Conservation (phyloP, 352 stramenopile genomes). For the Phytophthora podocarpi region DNA sequence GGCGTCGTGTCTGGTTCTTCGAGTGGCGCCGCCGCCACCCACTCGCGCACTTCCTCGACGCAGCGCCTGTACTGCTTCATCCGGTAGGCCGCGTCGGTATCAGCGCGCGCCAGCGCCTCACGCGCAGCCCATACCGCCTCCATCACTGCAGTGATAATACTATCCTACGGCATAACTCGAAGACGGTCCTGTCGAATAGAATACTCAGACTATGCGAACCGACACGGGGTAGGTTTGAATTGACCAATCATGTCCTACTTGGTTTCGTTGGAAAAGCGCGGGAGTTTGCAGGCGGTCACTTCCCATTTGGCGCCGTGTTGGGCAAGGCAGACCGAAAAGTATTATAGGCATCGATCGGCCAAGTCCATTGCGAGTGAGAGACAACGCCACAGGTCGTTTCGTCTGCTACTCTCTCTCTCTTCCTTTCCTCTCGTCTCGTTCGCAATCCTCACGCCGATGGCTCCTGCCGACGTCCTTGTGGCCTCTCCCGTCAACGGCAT, state of each 20-base stretch:
- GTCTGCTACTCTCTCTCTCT: not conserved
- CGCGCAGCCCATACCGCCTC: not conserved
- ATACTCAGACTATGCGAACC: not conserved
- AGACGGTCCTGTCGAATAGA: too few species aligned
- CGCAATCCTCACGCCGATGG: slow-evolving; percentile 18
- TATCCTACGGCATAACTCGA: too few species aligned
- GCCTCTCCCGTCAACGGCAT: slow-evolving; percentile 38
- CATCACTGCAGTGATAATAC: too few species aligned
- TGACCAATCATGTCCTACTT: slow-evolving; percentile 2
- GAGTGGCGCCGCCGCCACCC: not conserved
- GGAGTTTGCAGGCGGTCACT: slow-evolving; percentile 21
- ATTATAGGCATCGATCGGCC: too few species aligned
- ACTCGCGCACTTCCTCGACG: slow-evolving; percentile 2
- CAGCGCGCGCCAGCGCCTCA: slow-evolving; percentile 3
- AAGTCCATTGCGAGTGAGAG: not conserved
- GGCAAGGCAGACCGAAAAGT: too few species aligned
- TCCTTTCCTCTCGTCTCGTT: not conserved
- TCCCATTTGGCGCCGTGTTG: slow-evolving; percentile 27
- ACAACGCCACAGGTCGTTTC: slow-evolving; percentile 19
- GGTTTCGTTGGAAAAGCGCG: slow-evolving; percentile 26
- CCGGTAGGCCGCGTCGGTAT: slow-evolving; percentile 15
- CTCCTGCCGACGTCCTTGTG: slow-evolving; percentile 30
- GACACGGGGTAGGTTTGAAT: slow-evolving; percentile 7
- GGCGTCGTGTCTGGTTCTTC: slow-evolving; percentile 6
- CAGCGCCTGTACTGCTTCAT: slow-evolving; percentile 27